Percentiles rank a stretch among this genome's conserved stretches.
phyloP scores from a whole-genome alignment of 352 stramenopile genomes.

The Phytophthora melonis region DNA sequence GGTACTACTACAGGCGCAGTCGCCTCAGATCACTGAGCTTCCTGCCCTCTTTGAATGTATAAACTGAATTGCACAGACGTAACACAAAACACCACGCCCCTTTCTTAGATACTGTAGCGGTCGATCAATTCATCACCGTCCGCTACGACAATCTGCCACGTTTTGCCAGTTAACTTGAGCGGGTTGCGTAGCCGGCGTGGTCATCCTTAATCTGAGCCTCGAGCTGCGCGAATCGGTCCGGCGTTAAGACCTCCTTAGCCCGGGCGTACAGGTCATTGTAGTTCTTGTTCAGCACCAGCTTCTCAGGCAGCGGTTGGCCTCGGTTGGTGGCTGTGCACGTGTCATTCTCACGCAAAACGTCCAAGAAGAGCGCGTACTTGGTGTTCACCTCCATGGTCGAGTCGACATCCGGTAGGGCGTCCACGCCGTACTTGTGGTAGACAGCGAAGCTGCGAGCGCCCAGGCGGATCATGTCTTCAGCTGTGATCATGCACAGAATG shows the following conservation, averaged over 20 bases:
- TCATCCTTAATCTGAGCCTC: conserved; percentile 14
- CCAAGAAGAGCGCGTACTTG: conserved; percentile 28
- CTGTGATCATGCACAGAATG: conserved; percentile 2
- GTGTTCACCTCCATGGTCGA: conserved; percentile 15
- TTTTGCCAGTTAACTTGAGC: not conserved
- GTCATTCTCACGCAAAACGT: conserved; percentile 31
- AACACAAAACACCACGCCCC: too few relatives aligned
- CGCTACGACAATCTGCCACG: too few relatives aligned
- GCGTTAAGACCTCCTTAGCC: conserved; percentile 22
- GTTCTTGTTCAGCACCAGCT: conserved; percentile 40
- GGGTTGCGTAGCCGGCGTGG: conserved; percentile 3
- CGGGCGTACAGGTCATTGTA: conserved; percentile 41
- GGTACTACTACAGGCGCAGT: too few relatives aligned
- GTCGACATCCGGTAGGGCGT: conserved; percentile 7
- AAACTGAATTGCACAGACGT: conserved; percentile 18
- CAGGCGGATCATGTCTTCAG: conserved; percentile 10
- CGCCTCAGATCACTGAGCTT: not conserved
- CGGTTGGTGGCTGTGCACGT: conserved; percentile 21
- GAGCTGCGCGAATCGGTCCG: conserved; percentile 29
- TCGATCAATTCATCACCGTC: too few relatives aligned
- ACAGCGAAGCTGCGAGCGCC: conserved; percentile 14
- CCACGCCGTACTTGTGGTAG: conserved; percentile 17
- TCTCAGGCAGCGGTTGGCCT: conserved; percentile 23
- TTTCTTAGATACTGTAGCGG: too few relatives aligned
- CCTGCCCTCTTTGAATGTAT: not conserved